phyloP scores from a whole-genome alignment of 2,329 filamentous ascomycete species.

The Aspergillus awamori region DNA sequence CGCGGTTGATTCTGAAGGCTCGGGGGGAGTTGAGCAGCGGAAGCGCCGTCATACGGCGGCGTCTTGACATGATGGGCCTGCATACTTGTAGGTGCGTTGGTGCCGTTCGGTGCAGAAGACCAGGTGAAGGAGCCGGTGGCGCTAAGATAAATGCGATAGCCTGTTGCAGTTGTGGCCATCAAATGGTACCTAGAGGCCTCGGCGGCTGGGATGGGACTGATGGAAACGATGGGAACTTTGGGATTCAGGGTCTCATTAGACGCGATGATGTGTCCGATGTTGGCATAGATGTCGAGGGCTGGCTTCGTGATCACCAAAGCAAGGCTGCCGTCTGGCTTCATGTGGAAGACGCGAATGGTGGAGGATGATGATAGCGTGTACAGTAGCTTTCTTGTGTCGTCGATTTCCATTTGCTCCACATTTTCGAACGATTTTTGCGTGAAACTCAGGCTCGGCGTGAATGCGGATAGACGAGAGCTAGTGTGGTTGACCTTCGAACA shows the following conservation, averaged over 20 bases:
- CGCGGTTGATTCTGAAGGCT: constrained; percentile 29
- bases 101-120: constrained; percentile 58
- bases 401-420: constrained; percentile 78
- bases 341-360: constrained; percentile 87
- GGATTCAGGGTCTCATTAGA: constrained; percentile 71
- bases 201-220: constrained; percentile 81
- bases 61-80: constrained; percentile 97
- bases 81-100: constrained; percentile 85
- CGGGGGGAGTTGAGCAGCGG: constrained; percentile 31
- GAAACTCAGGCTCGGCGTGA: constrained; percentile 46
- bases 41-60: constrained; percentile 61
- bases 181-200: constrained; percentile 84
- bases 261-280: constrained; percentile 83
- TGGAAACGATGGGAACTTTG: constrained; percentile 74
- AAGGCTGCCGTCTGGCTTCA: constrained; percentile 64
- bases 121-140: constrained; percentile 72
- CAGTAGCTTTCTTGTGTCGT: constrained; percentile 83
- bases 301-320: constrained; percentile 60
- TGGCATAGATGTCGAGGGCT: constrained; percentile 57
- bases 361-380: constrained; percentile 89
- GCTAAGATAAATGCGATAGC: constrained; percentile 89
- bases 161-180: constrained; percentile 86
- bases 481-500: constrained; percentile 90
- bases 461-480: constrained; percentile 69
- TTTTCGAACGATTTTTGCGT: constrained; percentile 58